Evolutionary conservation across 768 basidiomycete species (phyloP).

Genomic region (Amyloporia xantha): DNA sequence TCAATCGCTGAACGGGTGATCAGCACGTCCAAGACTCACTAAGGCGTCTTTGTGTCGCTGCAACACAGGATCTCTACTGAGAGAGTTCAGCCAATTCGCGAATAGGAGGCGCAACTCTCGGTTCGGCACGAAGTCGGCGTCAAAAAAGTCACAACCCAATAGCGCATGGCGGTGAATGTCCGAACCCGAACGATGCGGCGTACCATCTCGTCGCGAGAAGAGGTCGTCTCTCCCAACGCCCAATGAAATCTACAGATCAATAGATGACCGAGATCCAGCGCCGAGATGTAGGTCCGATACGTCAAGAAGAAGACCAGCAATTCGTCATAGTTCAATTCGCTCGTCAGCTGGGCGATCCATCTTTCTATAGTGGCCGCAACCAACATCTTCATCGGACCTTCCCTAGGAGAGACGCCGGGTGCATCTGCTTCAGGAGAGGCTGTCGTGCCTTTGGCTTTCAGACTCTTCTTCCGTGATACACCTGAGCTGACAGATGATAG

Average conservation of each 20-base stretch:
- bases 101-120: slow-evolving; percentile 67
- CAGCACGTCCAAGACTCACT: slow-evolving; percentile 34
- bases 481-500: slow-evolving; percentile 32
- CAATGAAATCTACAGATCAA: slow-evolving; percentile 87
- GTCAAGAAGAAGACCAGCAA: slow-evolving; percentile 88
- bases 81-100: slow-evolving; percentile 76
- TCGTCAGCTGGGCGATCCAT: slow-evolving; percentile 88
- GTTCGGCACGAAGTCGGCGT: slow-evolving; percentile 80
- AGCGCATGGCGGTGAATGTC: slow-evolving; percentile 85
- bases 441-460: slow-evolving; percentile 16
- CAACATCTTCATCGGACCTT: slow-evolving; percentile 43
- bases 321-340: slow-evolving; percentile 80
- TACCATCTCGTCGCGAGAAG: slow-evolving; percentile 58
- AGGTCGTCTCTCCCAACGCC: slow-evolving; percentile 53
- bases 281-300: slow-evolving; percentile 78
- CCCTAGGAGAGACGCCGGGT: slow-evolving; percentile 10
- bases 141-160: slow-evolving; percentile 90
- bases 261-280: slow-evolving; percentile 73
- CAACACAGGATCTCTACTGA: slow-evolving; percentile 65
- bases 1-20: slow-evolving; percentile 4
- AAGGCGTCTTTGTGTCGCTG: slow-evolving; percentile 60
- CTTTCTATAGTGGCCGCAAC: slow-evolving; percentile 89
- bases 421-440: background rate
- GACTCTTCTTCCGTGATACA: slow-evolving; percentile 31
- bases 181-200: slow-evolving; percentile 77